Evolutionary conservation across 2,329 filamentous ascomycete genomes (phyloP).

Genomic region (Venturia carpophila): DNA sequence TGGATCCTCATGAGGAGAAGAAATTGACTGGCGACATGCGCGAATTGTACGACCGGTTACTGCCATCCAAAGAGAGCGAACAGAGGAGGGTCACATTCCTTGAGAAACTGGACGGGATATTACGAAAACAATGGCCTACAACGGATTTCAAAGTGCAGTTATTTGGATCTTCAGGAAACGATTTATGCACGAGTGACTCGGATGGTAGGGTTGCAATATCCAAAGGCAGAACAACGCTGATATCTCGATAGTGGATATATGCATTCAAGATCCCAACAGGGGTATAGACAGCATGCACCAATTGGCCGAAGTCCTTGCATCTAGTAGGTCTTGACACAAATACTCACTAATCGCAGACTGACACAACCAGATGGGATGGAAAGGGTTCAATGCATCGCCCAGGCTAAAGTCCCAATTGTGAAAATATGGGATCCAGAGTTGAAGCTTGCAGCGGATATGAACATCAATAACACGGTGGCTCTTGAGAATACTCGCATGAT

Average conservation of each 20-base stretch:
- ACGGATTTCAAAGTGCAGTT: slow-evolving; percentile 84
- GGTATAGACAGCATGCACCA: slow-evolving; percentile 84
- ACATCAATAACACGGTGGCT: slow-evolving; percentile 93
- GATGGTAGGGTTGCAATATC: slow-evolving; percentile 58
- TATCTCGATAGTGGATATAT: slow-evolving; percentile 71
- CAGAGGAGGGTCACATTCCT: slow-evolving; percentile 67
- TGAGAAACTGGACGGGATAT: slow-evolving; percentile 76
- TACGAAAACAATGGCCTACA: slow-evolving; percentile 87
- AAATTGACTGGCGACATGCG: slow-evolving; percentile 73
- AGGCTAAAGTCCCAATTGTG: slow-evolving; percentile 94
- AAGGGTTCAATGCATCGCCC: slow-evolving; percentile 87
- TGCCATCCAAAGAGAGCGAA: slow-evolving; percentile 74
- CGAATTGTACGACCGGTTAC: slow-evolving; percentile 73
- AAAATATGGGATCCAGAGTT: slow-evolving; percentile 98
- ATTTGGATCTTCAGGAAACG: slow-evolving; percentile 96
- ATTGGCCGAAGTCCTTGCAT: slow-evolving; percentile 76
- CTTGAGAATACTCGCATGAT: slow-evolving; percentile 98
- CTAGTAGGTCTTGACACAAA: slow-evolving; percentile 52
- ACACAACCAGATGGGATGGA: slow-evolving; percentile 75
- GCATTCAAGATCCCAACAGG: slow-evolving; percentile 86
- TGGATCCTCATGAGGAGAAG: slow-evolving; percentile 34
- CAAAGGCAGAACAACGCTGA: slow-evolving; percentile 23
- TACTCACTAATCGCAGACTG: slow-evolving; percentile 1
- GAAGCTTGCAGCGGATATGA: slow-evolving; percentile 88
- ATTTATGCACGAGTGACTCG: slow-evolving; percentile 89